Base-by-base conservation (phyloP, 2,329 filamentous ascomycete species). In the Scedosporium apiospermum region DNA sequence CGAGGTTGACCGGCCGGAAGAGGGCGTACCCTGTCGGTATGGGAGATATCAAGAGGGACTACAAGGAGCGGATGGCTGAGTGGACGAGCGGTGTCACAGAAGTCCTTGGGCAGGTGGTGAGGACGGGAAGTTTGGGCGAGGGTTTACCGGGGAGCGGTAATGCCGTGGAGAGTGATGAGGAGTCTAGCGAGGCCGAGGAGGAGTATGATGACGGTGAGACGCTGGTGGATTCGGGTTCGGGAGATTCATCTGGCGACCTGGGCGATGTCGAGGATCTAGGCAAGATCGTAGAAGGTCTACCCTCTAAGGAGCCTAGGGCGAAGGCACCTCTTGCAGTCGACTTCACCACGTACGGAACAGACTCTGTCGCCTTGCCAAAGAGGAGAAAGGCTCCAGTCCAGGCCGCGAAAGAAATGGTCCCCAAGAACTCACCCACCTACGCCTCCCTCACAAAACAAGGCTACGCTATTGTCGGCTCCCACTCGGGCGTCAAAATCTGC, bases 401-500 rank as follows among this genome's bases (percentile, higher is more conserved):
- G 14, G 74, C 78, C 3, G 76, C 83, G 60, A 97, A 97, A 73
- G 90, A 96, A 71, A 99, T 99, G 95, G 95, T 98, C 0, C 91
- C 95, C 7, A 89, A 88, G 66, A 86, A 87, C 64, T 96, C 93
- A 1, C 93, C 95, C 0, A 98, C 95, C 0, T 92, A 96, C 70
- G 82, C 86, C 12, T 85, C 93, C 18, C 83, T 98, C 53, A 98
- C 93, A 1, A 99, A 98, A 73, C 93, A 99, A 79, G 93, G 93
- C 27, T 98, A 98, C 73, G 88, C 90, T 1, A 97, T 98, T 64
- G 89, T 99, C 44, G 95, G 95, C 61, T 93, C 91, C 0, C 95
- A 98, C 76, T 96, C 91, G 0, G 93, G 93, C 34, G 93, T 98
- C 67, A 98, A 98, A 76, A 96, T 97, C 69, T 99, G 93, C 72